A percentile compares a stretch with the other conserved stretches of the same genome.
phyloP scores from a whole-genome alignment of 1,284 basidiomycete species.

The Entoloma clypeatum region DNA sequence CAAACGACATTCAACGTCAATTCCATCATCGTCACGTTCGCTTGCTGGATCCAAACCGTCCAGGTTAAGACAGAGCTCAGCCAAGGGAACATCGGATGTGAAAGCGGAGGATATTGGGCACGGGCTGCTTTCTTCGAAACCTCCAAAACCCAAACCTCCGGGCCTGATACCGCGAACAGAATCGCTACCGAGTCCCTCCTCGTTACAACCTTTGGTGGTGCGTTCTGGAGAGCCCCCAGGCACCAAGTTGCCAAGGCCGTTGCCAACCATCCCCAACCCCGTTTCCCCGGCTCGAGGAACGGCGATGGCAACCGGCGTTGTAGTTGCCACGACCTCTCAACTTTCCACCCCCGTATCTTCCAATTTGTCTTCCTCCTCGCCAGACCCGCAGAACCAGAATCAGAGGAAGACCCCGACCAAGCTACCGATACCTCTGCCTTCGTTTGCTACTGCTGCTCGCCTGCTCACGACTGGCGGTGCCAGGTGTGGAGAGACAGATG shows the following conservation, averaged over 20 bases:
- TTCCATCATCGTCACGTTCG: too few relatives aligned
- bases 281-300: conserved; percentile 1
- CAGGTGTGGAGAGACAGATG: too few relatives aligned
- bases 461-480: background rate
- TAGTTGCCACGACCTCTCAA: background rate
- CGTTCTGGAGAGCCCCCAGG: background rate
- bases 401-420: background rate
- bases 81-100: too few relatives aligned
- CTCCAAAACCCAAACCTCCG: conserved; percentile 6
- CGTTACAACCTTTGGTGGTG: too few relatives aligned
- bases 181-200: too few relatives aligned
- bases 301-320: background rate
- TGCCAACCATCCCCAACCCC: conserved; percentile 5
- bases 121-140: too few relatives aligned
- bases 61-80: too few relatives aligned
- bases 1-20: conserved; percentile 17
- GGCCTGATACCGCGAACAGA: too few relatives aligned
- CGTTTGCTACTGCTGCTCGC: conserved; percentile 18
- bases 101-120: too few relatives aligned
- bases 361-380: background rate
- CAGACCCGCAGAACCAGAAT: background rate
- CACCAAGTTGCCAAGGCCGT: background rate
- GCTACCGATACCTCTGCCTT: conserved; percentile 20
- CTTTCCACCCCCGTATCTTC: background rate
- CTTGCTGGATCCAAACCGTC: too few relatives aligned